These are phyloP conservation scores for Debaryomyces sp. DNA, from an alignment of 1,139 yeast species.

Conservation along the genomic window DNA sequence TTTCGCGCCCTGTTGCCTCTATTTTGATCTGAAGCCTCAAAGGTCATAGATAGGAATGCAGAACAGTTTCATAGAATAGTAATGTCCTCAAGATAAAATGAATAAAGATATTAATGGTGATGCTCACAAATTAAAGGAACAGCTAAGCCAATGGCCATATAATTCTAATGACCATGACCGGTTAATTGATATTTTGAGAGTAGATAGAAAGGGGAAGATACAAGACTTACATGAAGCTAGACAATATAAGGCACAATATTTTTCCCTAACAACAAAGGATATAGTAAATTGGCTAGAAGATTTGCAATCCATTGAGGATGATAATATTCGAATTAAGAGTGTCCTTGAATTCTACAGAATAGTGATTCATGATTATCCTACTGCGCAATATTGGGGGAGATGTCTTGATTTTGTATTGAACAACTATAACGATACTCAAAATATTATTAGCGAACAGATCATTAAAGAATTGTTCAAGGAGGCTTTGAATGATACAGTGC, in stretches of 20 bases:
- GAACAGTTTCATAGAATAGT: background rate
- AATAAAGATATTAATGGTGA: background rate
- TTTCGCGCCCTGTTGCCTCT: constrained; percentile 6
- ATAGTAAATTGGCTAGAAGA: constrained; percentile 30
- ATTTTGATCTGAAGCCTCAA: background rate
- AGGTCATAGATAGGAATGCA: background rate
- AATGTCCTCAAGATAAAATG: background rate
- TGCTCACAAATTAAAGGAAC: constrained; percentile 1
- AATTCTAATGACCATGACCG: constrained; percentile 20
- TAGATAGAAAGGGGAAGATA: constrained; percentile 9
- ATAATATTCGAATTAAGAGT: constrained; percentile 9
- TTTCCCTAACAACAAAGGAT: constrained; percentile 24
- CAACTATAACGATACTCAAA: constrained; percentile 5
- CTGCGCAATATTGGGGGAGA: constrained; percentile 22
- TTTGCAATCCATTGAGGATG: constrained; percentile 20
- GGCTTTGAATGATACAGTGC: constrained; percentile 31
- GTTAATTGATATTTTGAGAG: constrained; percentile 19
- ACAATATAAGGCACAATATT: constrained; percentile 22
- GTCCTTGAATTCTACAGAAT: constrained; percentile 22
- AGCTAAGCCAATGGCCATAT: constrained; percentile 16
- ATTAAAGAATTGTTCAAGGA: constrained; percentile 18
- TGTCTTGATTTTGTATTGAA: constrained; percentile 18
- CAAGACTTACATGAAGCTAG: constrained; percentile 20
- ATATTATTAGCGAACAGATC: constrained; percentile 14
- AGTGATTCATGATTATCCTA: constrained; percentile 21